Base-by-base conservation (phyloP, 306 rosid species). In the Gleditsia sinensis region DNA sequence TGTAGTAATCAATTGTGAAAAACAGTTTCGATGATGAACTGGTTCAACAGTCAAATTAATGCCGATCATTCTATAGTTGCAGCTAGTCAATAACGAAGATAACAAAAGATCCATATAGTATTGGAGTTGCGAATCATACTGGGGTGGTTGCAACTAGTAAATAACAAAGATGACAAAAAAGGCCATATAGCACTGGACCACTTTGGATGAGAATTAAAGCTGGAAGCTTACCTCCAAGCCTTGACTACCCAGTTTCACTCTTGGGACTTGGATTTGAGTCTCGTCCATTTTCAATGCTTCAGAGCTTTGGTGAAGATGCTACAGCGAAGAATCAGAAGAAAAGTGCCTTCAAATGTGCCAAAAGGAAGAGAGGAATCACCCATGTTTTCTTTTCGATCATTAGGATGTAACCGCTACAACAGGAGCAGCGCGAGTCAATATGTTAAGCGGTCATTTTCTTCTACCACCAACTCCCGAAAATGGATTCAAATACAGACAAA, bases 221-320 rank as follows among this genome's bases (percentile, higher is more conserved):
- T 60, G 14, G 9, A 17, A 53, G 7, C 33, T 55, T 75, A 88
- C 95, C 95, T 90, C 87, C 49, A 93, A 75, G 55, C 97, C 98
- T 65, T 88, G 95, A 71, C 57, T 87, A 7, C 95, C 98, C 70
- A 88, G 81, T 73, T 90, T 90, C 57, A 93, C 88, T 78, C 55
- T 78, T 63, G 90, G 89, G 64, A 88, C 86, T 56, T 62, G 77
- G 16, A 82, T 76, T 49, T 75, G 78, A 19, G 54, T 20, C 20
- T 67, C 72, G 45, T 84, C 95, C 87, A 84, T 87, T 81, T 27
- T 78, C 48, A 58, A 48, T 40, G 8, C 55, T 56, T 11, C n/a
- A n/a, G 57, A 32, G 20, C 37, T 45, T 20, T 17, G 45, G 23
- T 3, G 28, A 9, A 5, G 78, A 78, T 34, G 65, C 49, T 25